A percentile compares a stretch with the other conserved stretches of the same genome.
phyloP scores from a whole-genome alignment of 768 basidiomycete genomes.

The Kwoniella dendrophila region DNA sequence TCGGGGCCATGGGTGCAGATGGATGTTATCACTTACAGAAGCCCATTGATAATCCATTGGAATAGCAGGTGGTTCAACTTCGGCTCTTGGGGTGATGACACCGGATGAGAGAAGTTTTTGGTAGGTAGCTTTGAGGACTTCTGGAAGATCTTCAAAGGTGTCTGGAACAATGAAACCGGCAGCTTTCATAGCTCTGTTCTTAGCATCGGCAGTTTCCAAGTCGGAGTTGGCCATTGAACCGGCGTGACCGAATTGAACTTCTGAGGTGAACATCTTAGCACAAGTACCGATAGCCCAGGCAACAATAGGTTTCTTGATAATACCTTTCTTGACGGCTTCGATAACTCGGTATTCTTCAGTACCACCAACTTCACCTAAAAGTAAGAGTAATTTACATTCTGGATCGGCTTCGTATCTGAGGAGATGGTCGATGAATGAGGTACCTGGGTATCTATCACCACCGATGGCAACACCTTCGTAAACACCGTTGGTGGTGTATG shows the following conservation, averaged over 20 bases:
- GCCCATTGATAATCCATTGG: slow-evolving; percentile 99
- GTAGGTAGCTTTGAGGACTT: slow-evolving; percentile 80
- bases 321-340: slow-evolving; percentile 88
- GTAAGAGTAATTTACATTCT: slow-evolving; percentile 97
- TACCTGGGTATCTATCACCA: slow-evolving; percentile 97
- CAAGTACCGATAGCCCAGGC: slow-evolving; percentile 99
- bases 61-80: slow-evolving; percentile 89
- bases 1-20: not conserved
- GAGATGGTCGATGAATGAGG: slow-evolving; percentile 98
- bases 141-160: slow-evolving; percentile 94
- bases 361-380: slow-evolving; percentile 98
- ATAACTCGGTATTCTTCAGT: slow-evolving; percentile 99
- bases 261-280: slow-evolving; percentile 99
- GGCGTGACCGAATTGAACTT: slow-evolving; percentile 99
- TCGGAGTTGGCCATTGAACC: slow-evolving; percentile 98
- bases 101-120: slow-evolving; percentile 74
- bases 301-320: slow-evolving; percentile 97
- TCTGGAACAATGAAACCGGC: slow-evolving; percentile 96
- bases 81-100: slow-evolving; percentile 68
- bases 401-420: slow-evolving; percentile 96
- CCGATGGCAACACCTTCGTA: slow-evolving; percentile 99
- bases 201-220: slow-evolving; percentile 95
- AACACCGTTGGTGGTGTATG: slow-evolving; percentile 91
- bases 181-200: slow-evolving; percentile 91
- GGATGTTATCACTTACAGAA: slow-evolving; percentile 58